Base-by-base conservation (phyloP, 75 land plant genomes). In the Sequoia sempervirens region DNA sequence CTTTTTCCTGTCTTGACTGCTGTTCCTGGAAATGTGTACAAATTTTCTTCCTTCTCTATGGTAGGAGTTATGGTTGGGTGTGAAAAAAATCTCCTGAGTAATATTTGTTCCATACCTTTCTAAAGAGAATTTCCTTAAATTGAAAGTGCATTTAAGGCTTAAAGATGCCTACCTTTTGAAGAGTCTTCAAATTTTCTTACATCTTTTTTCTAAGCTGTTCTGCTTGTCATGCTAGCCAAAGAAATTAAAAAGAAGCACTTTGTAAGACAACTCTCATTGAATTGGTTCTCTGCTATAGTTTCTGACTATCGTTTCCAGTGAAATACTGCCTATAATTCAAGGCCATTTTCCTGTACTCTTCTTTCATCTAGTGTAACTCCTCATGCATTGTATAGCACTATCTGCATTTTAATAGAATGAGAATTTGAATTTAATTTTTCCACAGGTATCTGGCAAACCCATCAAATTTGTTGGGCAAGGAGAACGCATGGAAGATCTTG, bases 391-490 rank as follows among this genome's bases (percentile, higher is more conserved):
- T 37, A 9, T 23, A 61, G 73, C 73, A 30, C 28, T 10, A 78
- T 43, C 80, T 78, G 32, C 80, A 43, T 45, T 41, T 30, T 81
- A 23, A 15, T 81, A 53, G 73, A 34, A 50, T 12, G n/a, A 34
- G 66, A n/a, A 75, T 75, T 23, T 82, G 18, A 38, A 20, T 53
- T 17, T 40, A 12, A 41, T 32, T 52, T 72, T 66, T 56, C 58
- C 74, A 43, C 90, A 97, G 99, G 99, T 98, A 64, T 98, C 99
- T 75, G 99, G 99, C 68, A 98, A 93, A 86, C 99, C 99, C 75
- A 98, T 98, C 82, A 98, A 98, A 84, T 94, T 98, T 90, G 99
- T 98, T 46, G 99, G 99, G 43, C 91, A 94, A 73, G 99, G 99
- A 54, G 99, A 98, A 86, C 89, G 95, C 13, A 91, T 98, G 97